Base-by-base conservation (phyloP, 345 rosid species). In the Cardiospermum halicacabum region DNA sequence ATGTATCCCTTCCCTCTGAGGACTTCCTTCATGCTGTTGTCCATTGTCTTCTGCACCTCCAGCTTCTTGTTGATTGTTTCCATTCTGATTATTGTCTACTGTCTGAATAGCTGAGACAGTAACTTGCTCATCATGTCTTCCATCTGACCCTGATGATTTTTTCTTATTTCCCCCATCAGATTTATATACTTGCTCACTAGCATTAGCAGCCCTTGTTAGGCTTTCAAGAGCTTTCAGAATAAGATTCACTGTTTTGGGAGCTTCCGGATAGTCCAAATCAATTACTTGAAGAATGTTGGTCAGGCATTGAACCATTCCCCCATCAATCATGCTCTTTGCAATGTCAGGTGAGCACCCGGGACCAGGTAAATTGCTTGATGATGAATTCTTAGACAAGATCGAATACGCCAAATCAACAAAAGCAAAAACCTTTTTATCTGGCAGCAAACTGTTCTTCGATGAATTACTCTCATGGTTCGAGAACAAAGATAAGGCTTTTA, bases 221-320 rank as follows among this genome's bases (percentile, higher is more conserved):
- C 89, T 85, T 71, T 93, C 98, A 64, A 93, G 77, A 63, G 90
- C 85, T 80, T 90, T 93, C 22, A 93, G 81, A 25, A 93, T 78
- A 78, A 93, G 90, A 70, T 83, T 88, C 45, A 88, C 94, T 77
- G 81, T 77, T 70, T 88, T 93, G 9, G 97, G 89, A 74, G 98
- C 89, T 77, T 93, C 92, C 58, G 97, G 97, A 84, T 93, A 96
- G 72, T 93, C 98, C 60, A 93, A 80, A 79, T 93, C 98, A 63
- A 93, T 77, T 67, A 81, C 96, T 65, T 85, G 83, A 73, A 93
- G 90, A 81, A 93, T 82, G 74, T 78, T 77, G 34, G 94, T 88
- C 48, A 93, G 67, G 75, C 85, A 88, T 68, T 72, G 89, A 49
- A 86, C 90, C 82, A 88, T 84, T 56, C 97, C 89, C 42, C 94